A percentile compares a stretch with the other conserved stretches of the same genome.
Conservation (phyloP, 192 early-diverging fungal species). For the Backusella tarrabulga region DNA sequence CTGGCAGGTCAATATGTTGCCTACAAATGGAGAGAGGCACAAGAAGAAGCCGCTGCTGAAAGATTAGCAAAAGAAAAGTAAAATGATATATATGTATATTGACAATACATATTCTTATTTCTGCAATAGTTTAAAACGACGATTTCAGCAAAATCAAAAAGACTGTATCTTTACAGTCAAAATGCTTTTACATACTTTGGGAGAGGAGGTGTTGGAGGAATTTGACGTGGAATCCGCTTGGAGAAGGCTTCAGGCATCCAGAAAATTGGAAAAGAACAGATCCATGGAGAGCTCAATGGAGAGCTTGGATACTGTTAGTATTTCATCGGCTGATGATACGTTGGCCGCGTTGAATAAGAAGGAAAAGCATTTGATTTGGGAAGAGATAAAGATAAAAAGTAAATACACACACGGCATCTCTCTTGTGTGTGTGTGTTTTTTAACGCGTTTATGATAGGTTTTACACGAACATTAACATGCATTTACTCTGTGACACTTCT, state of each 20-base stretch:
- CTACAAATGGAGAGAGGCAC: slow-evolving; percentile 70
- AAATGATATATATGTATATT: background rate
- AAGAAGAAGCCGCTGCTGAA: slow-evolving; percentile 62
- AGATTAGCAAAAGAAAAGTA: slow-evolving; percentile 78
- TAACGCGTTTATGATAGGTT: slow-evolving; percentile 47
- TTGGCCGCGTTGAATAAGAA: slow-evolving; percentile 36
- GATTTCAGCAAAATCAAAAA: slow-evolving; percentile 93
- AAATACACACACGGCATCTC: background rate
- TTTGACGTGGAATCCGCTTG: slow-evolving; percentile 79
- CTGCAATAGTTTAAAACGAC: slow-evolving; percentile 67
- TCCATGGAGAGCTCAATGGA: slow-evolving; percentile 3
- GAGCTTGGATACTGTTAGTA: background rate
- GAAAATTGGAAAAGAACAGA: slow-evolving; percentile 28
- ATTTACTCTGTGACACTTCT: slow-evolving; percentile 87
- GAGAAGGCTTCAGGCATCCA: slow-evolving; percentile 57
- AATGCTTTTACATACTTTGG: slow-evolving; percentile 76
- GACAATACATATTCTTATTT: background rate
- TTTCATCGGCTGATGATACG: background rate
- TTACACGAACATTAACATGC: slow-evolving; percentile 81
- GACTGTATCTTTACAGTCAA: slow-evolving; percentile 89
- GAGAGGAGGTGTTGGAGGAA: slow-evolving; percentile 74
- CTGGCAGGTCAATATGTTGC: slow-evolving; percentile 71
- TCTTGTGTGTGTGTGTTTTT: background rate
- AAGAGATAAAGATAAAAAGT: slow-evolving; percentile 87
- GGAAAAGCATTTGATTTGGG: slow-evolving; percentile 79